These are phyloP conservation scores for Candida maltosa DNA, from an alignment of 805 yeast genomes.

Conservation along the genomic window DNA sequence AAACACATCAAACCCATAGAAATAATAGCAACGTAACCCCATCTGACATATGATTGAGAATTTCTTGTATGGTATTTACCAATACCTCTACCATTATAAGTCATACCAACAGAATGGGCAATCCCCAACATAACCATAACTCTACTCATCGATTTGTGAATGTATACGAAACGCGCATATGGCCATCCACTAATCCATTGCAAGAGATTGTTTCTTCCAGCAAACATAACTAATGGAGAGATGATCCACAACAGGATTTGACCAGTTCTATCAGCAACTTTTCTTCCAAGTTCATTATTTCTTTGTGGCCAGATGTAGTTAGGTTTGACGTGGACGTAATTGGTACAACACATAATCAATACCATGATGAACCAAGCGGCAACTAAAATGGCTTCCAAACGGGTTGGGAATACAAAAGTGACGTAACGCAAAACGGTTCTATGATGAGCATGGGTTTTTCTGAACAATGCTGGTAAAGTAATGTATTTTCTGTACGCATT, in stretches of 20 bases:
- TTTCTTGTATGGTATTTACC: constrained; percentile 32
- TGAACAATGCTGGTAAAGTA: constrained; percentile 23
- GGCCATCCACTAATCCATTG: constrained; percentile 60
- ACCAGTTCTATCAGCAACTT: constrained; percentile 55
- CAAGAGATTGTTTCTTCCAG: constrained; percentile 71
- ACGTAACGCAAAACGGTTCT: constrained; percentile 10
- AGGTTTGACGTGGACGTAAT: constrained; percentile 20
- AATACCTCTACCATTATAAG: constrained; percentile 39
- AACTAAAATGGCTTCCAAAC: constrained; percentile 48
- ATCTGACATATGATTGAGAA: constrained; percentile 18
- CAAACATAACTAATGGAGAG: constrained; percentile 61
- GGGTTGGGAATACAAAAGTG: constrained; percentile 43
- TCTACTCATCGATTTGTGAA: constrained; percentile 68
- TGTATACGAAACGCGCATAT: constrained; percentile 55
- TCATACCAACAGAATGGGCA: constrained; percentile 58
- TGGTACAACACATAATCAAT: constrained; percentile 22
- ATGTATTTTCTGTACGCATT: constrained; percentile 22
- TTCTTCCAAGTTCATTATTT: constrained; percentile 30
- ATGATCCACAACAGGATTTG: constrained; percentile 48
- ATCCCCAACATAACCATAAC: constrained; percentile 45
- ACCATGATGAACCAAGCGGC: constrained; percentile 33
- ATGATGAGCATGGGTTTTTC: constrained; percentile 15
- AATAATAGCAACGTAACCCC: constrained; percentile 25
- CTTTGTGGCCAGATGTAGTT: constrained; percentile 16
- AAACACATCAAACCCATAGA: constrained; percentile 41